Percentiles rank a stretch among this genome's conserved stretches.
Conservation (phyloP, 2,329 filamentous ascomycete genomes). For the Pseudogymnoascus sp. region DNA sequence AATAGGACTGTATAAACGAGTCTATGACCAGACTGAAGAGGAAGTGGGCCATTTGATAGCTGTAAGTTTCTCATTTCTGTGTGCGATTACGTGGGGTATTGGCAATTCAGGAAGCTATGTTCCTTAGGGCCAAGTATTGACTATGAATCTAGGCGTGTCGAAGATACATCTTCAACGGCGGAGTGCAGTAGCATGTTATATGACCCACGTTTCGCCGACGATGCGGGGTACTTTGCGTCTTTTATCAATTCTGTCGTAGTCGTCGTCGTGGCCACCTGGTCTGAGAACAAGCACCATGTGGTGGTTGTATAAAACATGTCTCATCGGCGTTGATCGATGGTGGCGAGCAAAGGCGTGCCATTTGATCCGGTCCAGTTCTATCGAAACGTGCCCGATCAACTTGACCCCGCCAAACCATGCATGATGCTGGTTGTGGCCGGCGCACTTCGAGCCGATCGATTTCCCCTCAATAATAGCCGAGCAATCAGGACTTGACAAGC, state of each 20-base stretch:
- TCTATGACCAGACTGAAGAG: constrained; percentile 75
- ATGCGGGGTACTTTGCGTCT: not conserved
- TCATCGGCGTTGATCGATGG: constrained; percentile 6
- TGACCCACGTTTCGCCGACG: not conserved
- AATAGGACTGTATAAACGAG: constrained; percentile 75
- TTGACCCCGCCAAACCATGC: constrained; percentile 9
- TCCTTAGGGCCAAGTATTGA: not conserved
- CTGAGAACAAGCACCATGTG: not conserved
- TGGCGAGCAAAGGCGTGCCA: not conserved
- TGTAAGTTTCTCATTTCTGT: constrained; percentile 38
- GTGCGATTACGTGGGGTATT: not conserved
- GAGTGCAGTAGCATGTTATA: not conserved
- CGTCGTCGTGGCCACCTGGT: not conserved
- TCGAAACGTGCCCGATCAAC: constrained; percentile 5
- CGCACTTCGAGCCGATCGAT: not conserved
- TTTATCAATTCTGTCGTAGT: not conserved
- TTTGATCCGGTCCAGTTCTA: constrained; percentile 5
- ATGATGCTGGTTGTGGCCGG: not conserved
- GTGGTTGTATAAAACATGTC: not conserved
- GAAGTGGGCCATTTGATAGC: constrained; percentile 61
- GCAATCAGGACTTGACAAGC: not conserved
- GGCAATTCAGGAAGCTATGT: not conserved
- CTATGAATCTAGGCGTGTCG: constrained; percentile 2
- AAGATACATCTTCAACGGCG: not conserved
- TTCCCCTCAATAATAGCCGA: constrained; percentile 8